phyloP scores from a whole-genome alignment of 2,329 filamentous ascomycete genomes.

The Grosmannia clavigera region DNA sequence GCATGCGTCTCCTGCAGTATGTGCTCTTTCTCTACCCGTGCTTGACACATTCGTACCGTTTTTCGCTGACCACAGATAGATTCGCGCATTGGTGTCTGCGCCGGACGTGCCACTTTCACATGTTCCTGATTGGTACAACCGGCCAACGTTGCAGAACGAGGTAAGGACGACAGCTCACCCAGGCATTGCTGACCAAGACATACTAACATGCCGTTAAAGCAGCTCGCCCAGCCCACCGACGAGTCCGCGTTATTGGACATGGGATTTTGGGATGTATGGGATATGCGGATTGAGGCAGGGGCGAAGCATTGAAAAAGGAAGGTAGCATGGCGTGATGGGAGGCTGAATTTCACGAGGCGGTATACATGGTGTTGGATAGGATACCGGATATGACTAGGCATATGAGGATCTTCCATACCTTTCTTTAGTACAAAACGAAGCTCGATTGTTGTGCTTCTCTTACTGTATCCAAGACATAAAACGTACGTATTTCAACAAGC shows the following conservation, averaged over 20 bases:
- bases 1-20: slow-evolving; percentile 6
- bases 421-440: no score
- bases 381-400: background rate
- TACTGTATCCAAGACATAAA: no score
- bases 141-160: slow-evolving; percentile 1
- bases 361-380: background rate
- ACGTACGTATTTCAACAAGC: no score
- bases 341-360: no score
- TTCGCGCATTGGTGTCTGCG: background rate
- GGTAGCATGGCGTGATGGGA: background rate
- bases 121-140: slow-evolving; percentile 4
- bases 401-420: no score
- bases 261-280: slow-evolving; percentile 1
- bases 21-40: background rate
- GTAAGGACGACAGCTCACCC: background rate
- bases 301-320: background rate
- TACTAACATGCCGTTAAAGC: background rate
- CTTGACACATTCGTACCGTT: background rate
- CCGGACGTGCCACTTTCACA: background rate
- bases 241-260: background rate
- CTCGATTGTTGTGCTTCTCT: no score
- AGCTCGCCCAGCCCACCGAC: background rate
- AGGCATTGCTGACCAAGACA: background rate
- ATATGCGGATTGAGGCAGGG: background rate
- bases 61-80: background rate